Evolutionary conservation across 1,284 basidiomycete species (phyloP).

Genomic region (Phylloboletellus chloephorus): DNA sequence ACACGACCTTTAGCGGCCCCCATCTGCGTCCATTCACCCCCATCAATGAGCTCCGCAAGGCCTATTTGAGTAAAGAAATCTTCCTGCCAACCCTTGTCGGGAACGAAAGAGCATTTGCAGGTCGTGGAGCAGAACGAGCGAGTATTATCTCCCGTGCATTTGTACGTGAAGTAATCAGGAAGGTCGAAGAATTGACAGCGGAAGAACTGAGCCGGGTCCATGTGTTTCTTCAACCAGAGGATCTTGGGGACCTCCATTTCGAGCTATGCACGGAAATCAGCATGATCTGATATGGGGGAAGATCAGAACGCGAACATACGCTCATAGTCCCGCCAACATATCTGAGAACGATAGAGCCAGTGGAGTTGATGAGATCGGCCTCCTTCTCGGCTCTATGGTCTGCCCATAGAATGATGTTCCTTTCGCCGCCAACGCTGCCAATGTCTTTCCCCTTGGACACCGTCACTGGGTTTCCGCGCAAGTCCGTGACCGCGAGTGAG

Average conservation of each 20-base stretch:
- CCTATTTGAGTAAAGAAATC: conserved; percentile 86
- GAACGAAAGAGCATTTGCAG: conserved; percentile 97
- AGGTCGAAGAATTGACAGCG: conserved; percentile 94
- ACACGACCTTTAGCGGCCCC: conserved; percentile 67
- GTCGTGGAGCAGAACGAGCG: conserved; percentile 92
- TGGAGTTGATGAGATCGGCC: conserved; percentile 84
- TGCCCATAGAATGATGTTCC: conserved; percentile 89
- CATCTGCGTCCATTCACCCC: conserved; percentile 69
- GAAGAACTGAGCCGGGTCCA: conserved; percentile 71
- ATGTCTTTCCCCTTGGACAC: conserved; percentile 70
- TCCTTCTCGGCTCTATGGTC: conserved; percentile 93
- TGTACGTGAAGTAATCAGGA: conserved; percentile 94
- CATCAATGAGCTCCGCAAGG: conserved; percentile 59
- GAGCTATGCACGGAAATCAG: conserved; percentile 46
- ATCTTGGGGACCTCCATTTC: conserved; percentile 98
- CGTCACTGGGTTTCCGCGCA: conserved; percentile 69
- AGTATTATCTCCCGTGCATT: conserved; percentile 73
- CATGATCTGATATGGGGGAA: neutral
- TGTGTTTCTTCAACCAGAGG: conserved; percentile 91
- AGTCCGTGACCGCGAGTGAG: conserved; percentile 84
- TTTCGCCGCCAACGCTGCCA: conserved; percentile 56
- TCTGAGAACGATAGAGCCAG: conserved; percentile 80
- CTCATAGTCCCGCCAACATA: conserved; percentile 98
- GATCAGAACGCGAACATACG: conserved; percentile 44
- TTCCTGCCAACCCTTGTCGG: conserved; percentile 82